Percentiles rank a stretch among this genome's conserved stretches.
phyloP scores from a whole-genome alignment of 2,329 filamentous ascomycete species.

The Periconia macrospinosa region DNA sequence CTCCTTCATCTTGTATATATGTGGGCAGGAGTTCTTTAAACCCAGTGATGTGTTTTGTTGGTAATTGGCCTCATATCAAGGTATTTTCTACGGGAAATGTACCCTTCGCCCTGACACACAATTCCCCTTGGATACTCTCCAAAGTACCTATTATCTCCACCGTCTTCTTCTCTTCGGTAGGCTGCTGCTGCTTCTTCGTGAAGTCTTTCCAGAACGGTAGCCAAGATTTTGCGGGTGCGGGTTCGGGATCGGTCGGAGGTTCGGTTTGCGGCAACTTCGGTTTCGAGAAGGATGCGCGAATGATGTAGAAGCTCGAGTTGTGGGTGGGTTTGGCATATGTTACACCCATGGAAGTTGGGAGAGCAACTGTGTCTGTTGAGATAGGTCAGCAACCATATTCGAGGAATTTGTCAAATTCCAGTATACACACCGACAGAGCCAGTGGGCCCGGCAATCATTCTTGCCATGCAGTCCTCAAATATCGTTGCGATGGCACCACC shows the following conservation, averaged over 20 bases:
- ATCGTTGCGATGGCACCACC: slow-evolving; percentile 70
- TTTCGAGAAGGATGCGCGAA: slow-evolving; percentile 52
- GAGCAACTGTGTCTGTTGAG: slow-evolving; percentile 25
- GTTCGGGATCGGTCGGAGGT: slow-evolving; percentile 24
- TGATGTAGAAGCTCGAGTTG: slow-evolving; percentile 65
- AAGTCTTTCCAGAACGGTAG: slow-evolving; percentile 39
- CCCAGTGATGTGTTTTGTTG: no score
- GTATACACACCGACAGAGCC: slow-evolving; percentile 27
- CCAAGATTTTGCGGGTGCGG: slow-evolving; percentile 33
- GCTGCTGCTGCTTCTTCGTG: slow-evolving; percentile 49
- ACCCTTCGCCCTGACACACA: slow-evolving; percentile 60
- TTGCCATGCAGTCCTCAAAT: slow-evolving; percentile 69
- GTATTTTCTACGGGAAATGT: slow-evolving; percentile 18
- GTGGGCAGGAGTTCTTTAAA: no score
- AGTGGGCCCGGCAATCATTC: slow-evolving; percentile 60
- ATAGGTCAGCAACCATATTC: slow-evolving; percentile 2
- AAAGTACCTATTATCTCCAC: slow-evolving; percentile 58
- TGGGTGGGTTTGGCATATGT: slow-evolving; percentile 65
- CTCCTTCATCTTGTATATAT: no score
- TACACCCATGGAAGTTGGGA: slow-evolving; percentile 49
- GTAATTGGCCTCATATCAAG: not conserved
- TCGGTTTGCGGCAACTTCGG: slow-evolving; percentile 26
- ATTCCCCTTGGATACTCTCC: slow-evolving; percentile 57
- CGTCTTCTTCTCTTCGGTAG: slow-evolving; percentile 9
- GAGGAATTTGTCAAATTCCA: not conserved